These are phyloP conservation scores for Suillus luteus DNA, from an alignment of 768 basidiomycete genomes.

Conservation along the genomic window DNA sequence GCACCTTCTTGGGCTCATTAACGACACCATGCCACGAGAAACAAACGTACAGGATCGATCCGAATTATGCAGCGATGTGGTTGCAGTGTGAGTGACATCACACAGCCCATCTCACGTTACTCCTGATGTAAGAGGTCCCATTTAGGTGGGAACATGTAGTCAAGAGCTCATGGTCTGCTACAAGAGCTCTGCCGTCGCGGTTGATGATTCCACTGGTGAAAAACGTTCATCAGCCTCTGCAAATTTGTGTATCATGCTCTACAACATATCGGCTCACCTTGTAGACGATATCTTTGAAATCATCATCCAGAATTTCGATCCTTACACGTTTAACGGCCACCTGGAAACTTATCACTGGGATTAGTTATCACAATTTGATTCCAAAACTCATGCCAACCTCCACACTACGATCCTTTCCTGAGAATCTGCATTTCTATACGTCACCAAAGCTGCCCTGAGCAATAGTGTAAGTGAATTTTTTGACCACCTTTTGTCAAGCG, in stretches of 20 bases:
- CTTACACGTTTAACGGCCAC: slow-evolving; percentile 31
- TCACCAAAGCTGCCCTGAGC: slow-evolving; percentile 28
- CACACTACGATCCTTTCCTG: slow-evolving; percentile 18
- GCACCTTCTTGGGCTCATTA: no score
- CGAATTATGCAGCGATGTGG: no score
- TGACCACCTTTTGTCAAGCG: slow-evolving; percentile 17
- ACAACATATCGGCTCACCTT: slow-evolving; percentile 16
- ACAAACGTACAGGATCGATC: no score
- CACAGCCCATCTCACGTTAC: slow-evolving; percentile 34
- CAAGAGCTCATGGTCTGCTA: slow-evolving; percentile 1
- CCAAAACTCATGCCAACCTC: slow-evolving; percentile 19
- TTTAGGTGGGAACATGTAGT: background rate
- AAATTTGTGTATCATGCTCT: background rate
- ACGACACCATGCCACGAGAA: no score
- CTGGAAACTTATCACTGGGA: slow-evolving; percentile 15
- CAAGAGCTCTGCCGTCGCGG: background rate
- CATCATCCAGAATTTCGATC: slow-evolving; percentile 17
- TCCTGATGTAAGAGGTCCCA: slow-evolving; percentile 16
- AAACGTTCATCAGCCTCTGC: background rate
- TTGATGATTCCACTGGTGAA: background rate
- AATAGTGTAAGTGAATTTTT: slow-evolving; percentile 22
- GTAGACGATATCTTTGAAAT: slow-evolving; percentile 12
- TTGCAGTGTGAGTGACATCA: no score
- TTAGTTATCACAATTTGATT: background rate
- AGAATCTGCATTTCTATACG: slow-evolving; percentile 27